These are phyloP conservation scores for Blastocystis hominis DNA, from an alignment of 352 stramenopile species.

Conservation along the genomic window DNA sequence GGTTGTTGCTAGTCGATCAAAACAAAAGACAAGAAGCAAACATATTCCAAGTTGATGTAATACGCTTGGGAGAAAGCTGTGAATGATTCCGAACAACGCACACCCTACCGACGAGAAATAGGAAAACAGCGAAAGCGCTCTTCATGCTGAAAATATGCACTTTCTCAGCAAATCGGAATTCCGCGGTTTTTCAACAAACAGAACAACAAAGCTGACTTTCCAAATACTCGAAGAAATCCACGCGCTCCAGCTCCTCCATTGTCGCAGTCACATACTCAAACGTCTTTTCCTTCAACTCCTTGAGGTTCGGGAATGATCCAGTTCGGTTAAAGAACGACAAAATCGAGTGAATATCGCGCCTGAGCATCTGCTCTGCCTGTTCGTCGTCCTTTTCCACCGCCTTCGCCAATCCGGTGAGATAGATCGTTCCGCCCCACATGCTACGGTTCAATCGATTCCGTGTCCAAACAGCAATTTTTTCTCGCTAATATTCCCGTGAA, in stretches of 20 bases:
- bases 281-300: neutral
- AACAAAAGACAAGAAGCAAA: neutral
- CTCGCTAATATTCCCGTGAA: slow-evolving; percentile 76
- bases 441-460: neutral
- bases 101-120: neutral
- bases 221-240: neutral
- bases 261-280: neutral
- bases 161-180: neutral
- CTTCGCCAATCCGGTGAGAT: slow-evolving; percentile 76
- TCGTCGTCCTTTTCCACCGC: slow-evolving; percentile 63
- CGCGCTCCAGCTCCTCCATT: neutral
- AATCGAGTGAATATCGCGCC: neutral
- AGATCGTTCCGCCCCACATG: slow-evolving; percentile 66
- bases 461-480: slow-evolving; percentile 78
- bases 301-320: neutral
- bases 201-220: neutral
- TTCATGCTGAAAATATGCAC: neutral
- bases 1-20: neutral
- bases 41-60: slow-evolving; percentile 34
- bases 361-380: neutral
- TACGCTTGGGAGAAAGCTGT: neutral
- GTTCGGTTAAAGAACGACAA: neutral
- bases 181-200: neutral
- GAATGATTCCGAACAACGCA: neutral
- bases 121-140: neutral